These are phyloP conservation scores for Lomentospora prolificans DNA, from an alignment of 2,329 filamentous ascomycete genomes.

Conservation along the genomic window DNA sequence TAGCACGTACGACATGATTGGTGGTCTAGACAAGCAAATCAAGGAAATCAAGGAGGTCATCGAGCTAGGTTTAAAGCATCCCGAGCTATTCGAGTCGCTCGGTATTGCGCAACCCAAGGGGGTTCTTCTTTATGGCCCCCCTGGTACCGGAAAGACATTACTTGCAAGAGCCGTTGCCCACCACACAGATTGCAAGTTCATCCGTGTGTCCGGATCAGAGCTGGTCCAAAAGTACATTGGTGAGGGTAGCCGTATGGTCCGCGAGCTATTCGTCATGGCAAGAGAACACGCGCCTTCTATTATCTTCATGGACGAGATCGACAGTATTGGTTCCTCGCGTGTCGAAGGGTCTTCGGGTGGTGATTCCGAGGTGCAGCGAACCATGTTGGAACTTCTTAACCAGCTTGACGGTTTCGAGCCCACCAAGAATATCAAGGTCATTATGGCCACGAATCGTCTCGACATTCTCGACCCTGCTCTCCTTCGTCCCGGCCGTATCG, in stretches of 20 bases:
- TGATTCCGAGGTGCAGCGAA: slow-evolving; percentile 95
- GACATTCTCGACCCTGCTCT: slow-evolving; percentile 95
- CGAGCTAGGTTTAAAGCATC: slow-evolving; percentile 95
- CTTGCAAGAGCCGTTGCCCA: slow-evolving; percentile 92
- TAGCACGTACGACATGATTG: slow-evolving; percentile 99
- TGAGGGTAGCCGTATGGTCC: slow-evolving; percentile 95
- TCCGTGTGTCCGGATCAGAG: slow-evolving; percentile 90
- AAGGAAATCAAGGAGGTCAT: slow-evolving; percentile 99
- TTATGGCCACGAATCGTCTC: slow-evolving; percentile 98
- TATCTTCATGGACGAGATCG: slow-evolving; percentile 99
- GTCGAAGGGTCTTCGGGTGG: slow-evolving; percentile 92
- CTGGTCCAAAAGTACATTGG: slow-evolving; percentile 99
- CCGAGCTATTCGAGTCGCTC: slow-evolving; percentile 96
- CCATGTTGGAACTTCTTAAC: slow-evolving; percentile 96
- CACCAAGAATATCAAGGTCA: slow-evolving; percentile 99
- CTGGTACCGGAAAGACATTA: slow-evolving; percentile 93
- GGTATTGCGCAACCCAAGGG: slow-evolving; percentile 98
- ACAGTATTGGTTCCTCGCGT: slow-evolving; percentile 94
- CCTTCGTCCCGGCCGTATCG: slow-evolving; percentile 90
- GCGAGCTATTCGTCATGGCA: slow-evolving; percentile 98
- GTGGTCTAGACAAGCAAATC: slow-evolving; percentile 96
- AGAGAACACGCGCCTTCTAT: slow-evolving; percentile 96
- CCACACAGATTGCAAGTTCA: slow-evolving; percentile 99
- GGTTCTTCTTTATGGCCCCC: slow-evolving; percentile 90
- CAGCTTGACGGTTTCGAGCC: slow-evolving; percentile 98